These are phyloP conservation scores for Alternaria consortialis DNA, from an alignment of 2,329 filamentous ascomycete genomes.

Conservation along the genomic window DNA sequence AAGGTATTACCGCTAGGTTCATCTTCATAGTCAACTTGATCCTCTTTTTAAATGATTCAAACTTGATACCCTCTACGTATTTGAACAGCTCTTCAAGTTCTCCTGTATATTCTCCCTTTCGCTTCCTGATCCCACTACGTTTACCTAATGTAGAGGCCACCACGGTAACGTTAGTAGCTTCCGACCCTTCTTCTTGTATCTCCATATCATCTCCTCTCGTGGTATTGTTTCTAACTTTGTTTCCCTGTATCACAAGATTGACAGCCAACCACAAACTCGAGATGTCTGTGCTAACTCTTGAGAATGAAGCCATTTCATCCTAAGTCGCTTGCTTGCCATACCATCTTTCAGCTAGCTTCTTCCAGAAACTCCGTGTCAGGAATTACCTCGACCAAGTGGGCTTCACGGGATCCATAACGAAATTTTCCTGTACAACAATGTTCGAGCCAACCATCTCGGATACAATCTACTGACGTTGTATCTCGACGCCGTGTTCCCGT, in stretches of 20 bases:
- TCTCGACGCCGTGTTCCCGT: neutral
- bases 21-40: neutral
- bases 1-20: neutral
- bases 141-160: neutral
- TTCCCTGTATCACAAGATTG: neutral
- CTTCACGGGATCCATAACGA: neutral
- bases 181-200: neutral
- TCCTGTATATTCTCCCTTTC: neutral
- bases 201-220: neutral
- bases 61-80: neutral
- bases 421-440: neutral
- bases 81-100: neutral
- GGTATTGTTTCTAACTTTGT: neutral
- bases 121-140: neutral
- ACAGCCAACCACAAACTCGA: too few species aligned
- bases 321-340: neutral
- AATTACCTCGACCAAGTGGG: neutral
- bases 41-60: neutral
- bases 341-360: neutral
- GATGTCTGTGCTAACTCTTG: too few species aligned
- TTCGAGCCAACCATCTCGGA: neutral
- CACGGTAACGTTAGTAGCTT: neutral
- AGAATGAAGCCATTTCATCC: too few species aligned
- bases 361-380: neutral
- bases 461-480: neutral